A percentile compares a stretch with the other conserved stretches of the same genome.
phyloP scores from a whole-genome alignment of 768 basidiomycete species.

The Podaxis mareebaensis region DNA sequence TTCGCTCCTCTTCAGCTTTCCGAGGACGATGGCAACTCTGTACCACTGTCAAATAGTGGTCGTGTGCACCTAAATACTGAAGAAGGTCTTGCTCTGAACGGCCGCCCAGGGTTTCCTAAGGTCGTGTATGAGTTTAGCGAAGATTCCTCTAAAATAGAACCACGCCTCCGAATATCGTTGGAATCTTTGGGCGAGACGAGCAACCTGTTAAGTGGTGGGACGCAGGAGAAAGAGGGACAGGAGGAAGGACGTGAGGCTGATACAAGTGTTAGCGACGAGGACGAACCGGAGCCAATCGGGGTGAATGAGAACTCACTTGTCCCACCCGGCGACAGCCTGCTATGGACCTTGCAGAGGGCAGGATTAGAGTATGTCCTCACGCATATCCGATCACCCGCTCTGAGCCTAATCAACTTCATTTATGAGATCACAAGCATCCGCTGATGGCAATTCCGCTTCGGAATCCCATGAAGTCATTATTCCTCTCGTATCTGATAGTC shows the following conservation, averaged over 20 bases:
- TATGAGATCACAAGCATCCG: background rate
- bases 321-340: conserved; percentile 15
- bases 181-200: conserved; percentile 22
- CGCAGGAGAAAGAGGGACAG: conserved; percentile 1
- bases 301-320: conserved; percentile 6
- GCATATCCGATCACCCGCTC: background rate
- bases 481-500: conserved; percentile 75
- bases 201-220: conserved; percentile 5
- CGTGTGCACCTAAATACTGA: background rate
- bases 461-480: conserved; percentile 59
- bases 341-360: conserved; percentile 23
- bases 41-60: background rate
- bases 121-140: conserved; percentile 60
- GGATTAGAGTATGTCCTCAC: conserved; percentile 4
- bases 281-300: conserved; percentile 4
- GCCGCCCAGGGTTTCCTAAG: conserved; percentile 18
- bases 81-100: background rate
- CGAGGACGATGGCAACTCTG: background rate
- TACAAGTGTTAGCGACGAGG: conserved; percentile 10
- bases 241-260: background rate
- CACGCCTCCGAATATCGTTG: conserved; percentile 56
- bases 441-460: conserved; percentile 16
- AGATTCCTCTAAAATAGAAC: conserved; percentile 50
- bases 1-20: background rate
- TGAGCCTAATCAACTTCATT: background rate